Evolutionary conservation across 345 rosid species (phyloP), one percentile per base, ranked within the genome.

Genomic region (Eucalyptus marginata): DNA sequence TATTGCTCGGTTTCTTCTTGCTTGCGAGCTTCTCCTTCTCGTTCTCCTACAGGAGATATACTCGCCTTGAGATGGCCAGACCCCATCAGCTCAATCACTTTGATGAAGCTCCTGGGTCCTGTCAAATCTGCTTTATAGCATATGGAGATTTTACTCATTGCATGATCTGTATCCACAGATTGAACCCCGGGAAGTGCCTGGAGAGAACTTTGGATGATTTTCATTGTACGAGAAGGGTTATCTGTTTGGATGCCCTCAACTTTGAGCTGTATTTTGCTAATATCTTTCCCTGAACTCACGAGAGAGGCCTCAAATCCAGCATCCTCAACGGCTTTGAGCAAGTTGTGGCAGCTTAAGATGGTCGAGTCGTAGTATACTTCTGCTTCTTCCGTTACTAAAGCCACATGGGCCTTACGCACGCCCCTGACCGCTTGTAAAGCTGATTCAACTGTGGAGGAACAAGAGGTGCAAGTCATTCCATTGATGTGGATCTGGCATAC

Each of bases 391-490:
- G 95, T 95, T 33, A 97, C 98, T 64, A 97, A 93, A 25, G 98
- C 98, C 5, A 96, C 99, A 71, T 91, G 97, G 47, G 95, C 98
- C 66, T 92, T 95, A 40, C 86, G 93, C 15, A 97, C 98, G 24
- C 98, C 99, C 66, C 85, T 86, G 88, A 95, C 88, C 10, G 93
- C 90, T 94, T 92, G 95, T 89, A 97, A 86, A 88, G 92, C 95
- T 87, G 93, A 87, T 91, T 97, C 99, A n/a, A 95, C 91, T 31
- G 98, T 93, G 58, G 97, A 90, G 51, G 96, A 95, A 91, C 98
- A 97, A 18, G 98, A 91, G 49, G 98, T 93, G 91, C 99, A 95
- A 29, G 97, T 94, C 98, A 97, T 97, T 89, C 99, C 97, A n/a
- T 89, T 94, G 15, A 96, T 94, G 58, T 91, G 93, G 29, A 97